Conservation (phyloP, 202 grass and related monocot species). For the Miscanthus sacchariflorus region DNA sequence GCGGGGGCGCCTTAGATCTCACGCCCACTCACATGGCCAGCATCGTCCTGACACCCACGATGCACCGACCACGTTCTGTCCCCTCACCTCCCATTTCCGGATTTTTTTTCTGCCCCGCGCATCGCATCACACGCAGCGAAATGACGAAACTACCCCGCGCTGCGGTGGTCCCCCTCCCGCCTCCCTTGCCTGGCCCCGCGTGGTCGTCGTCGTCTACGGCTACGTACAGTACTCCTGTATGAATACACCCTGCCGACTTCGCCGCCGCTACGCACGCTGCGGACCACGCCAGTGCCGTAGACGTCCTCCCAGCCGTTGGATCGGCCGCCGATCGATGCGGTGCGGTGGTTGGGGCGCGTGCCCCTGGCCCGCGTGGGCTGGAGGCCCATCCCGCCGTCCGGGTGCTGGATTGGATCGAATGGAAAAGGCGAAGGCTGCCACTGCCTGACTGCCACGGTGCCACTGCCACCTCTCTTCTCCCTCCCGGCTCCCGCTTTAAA, state of each 20-base stretch:
- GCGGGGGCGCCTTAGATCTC: constrained; percentile 41
- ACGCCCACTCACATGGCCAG: constrained; percentile 28
- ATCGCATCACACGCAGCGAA: rapidly evolving
- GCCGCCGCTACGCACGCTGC: background rate
- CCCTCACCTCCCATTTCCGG: too few relatives aligned
- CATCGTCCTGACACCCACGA: constrained; percentile 52
- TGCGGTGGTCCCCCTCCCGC: background rate
- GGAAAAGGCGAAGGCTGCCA: background rate
- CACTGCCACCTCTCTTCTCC: background rate
- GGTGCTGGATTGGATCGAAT: background rate
- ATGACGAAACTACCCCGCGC: constrained; percentile 27
- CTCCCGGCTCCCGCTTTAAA: too few relatives aligned
- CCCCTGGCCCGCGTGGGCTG: constrained; percentile 1
- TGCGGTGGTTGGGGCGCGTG: constrained; percentile 8
- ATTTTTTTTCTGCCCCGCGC: constrained; percentile 23
- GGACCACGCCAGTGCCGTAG: too few relatives aligned
- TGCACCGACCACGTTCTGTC: constrained; percentile 49
- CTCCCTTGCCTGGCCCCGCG: background rate
- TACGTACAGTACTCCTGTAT: background rate
- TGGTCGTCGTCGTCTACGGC: background rate
- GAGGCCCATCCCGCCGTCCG: constrained; percentile 9
- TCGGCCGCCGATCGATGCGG: background rate
- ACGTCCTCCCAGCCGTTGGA: background rate
- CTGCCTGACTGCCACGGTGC: background rate
- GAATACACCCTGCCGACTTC: constrained; percentile 24